These are phyloP conservation scores for Saccharomycopsis schoenii DNA, from an alignment of 805 yeast genomes.

Conservation along the genomic window DNA sequence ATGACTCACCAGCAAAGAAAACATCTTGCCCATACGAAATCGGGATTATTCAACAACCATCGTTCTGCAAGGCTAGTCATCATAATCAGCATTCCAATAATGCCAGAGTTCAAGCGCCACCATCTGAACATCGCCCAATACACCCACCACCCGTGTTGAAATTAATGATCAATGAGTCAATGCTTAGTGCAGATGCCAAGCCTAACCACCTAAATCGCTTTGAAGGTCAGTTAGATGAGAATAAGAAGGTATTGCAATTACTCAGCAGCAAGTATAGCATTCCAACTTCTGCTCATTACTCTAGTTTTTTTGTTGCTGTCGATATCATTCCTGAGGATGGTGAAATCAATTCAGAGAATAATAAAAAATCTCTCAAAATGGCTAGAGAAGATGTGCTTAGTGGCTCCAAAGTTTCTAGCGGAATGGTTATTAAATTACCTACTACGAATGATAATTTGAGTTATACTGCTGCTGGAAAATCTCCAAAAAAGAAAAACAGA, in stretches of 20 bases:
- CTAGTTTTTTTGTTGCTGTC: conserved; percentile 16
- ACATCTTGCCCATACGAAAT: not conserved
- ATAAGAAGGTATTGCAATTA: conserved; percentile 10
- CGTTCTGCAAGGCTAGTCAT: conserved; percentile 25
- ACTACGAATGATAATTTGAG: conserved; percentile 10
- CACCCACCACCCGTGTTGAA: conserved; percentile 28
- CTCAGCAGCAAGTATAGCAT: conserved; percentile 4
- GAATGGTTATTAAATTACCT: conserved; percentile 17
- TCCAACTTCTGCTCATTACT: conserved; percentile 11
- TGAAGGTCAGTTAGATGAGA: not conserved
- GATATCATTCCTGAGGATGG: conserved; percentile 10
- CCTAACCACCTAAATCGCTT: not conserved
- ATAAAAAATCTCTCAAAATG: not conserved
- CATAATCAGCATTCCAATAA: conserved; percentile 11
- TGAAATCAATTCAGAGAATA: not conserved
- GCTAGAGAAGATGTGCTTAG: conserved; percentile 4
- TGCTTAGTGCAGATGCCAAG: not conserved
- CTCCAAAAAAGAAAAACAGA: not conserved
- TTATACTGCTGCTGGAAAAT: conserved; percentile 10
- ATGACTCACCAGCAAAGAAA: not conserved
- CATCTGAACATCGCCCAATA: conserved; percentile 27
- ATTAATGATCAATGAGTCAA: conserved; percentile 15
- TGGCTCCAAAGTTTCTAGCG: conserved; percentile 15
- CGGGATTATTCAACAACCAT: conserved; percentile 25
- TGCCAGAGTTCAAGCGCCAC: conserved; percentile 21